Percentiles rank a stretch among this genome's conserved stretches.
Conservation (phyloP, 768 basidiomycete genomes). For the Lentinula edodes region DNA sequence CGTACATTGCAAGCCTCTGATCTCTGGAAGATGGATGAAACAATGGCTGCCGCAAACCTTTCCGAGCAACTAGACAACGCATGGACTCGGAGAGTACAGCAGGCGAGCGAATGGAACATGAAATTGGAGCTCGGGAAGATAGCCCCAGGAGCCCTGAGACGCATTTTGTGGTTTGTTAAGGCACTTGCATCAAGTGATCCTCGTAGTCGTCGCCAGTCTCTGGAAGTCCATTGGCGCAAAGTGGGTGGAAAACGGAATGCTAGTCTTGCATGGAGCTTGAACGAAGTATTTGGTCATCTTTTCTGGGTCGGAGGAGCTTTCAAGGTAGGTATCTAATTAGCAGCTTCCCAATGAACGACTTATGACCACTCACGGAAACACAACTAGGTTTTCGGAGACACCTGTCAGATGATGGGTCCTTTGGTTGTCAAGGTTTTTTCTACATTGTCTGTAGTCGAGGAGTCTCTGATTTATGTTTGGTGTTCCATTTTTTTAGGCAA, state of each 20-base stretch:
- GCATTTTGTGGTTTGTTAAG: slow-evolving; percentile 33
- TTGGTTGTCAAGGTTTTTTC: slow-evolving; percentile 47
- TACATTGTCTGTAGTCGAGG: background rate
- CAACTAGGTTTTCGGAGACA: slow-evolving; percentile 54
- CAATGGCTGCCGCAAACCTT: slow-evolving; percentile 42
- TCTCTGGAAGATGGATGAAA: slow-evolving; percentile 59
- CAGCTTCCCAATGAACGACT: background rate
- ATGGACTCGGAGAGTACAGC: slow-evolving; percentile 45
- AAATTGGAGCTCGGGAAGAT: slow-evolving; percentile 40
- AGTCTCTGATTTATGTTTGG: background rate
- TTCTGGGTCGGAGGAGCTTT: slow-evolving; percentile 63
- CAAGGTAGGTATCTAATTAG: slow-evolving; percentile 32
- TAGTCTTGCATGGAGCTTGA: slow-evolving; percentile 55
- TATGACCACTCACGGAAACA: background rate
- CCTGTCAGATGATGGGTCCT: slow-evolving; percentile 56
- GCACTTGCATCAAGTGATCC: slow-evolving; percentile 15
- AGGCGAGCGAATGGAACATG: slow-evolving; percentile 51
- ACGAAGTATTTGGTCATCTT: slow-evolving; percentile 49
- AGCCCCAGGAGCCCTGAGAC: slow-evolving; percentile 32
- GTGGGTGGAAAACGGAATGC: slow-evolving; percentile 38
- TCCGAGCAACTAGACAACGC: slow-evolving; percentile 49
- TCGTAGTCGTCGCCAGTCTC: slow-evolving; percentile 17
- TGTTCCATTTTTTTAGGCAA: slow-evolving; percentile 26
- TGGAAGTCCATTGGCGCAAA: slow-evolving; percentile 40
- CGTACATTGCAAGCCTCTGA: slow-evolving; percentile 71